A percentile compares a stretch with the other conserved stretches of the same genome.
phyloP scores from a whole-genome alignment of 495 filamentous ascomycete species.

The Aspergillus ostianus region DNA sequence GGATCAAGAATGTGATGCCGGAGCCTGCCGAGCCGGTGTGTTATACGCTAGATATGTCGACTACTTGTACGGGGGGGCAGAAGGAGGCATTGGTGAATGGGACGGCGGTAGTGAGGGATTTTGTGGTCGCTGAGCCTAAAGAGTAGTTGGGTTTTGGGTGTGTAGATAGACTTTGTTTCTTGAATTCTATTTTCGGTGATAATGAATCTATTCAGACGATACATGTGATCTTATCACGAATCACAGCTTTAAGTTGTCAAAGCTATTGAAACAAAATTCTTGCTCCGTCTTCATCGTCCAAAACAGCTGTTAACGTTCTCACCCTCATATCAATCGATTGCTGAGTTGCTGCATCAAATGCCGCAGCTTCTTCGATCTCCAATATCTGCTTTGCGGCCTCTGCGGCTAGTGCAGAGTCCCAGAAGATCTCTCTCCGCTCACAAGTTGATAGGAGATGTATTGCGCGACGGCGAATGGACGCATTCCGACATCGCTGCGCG shows the following conservation, averaged over 20 bases:
- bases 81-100: background rate
- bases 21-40: background rate
- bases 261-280: background rate
- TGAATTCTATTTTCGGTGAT: no score
- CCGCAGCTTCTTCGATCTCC: slow-evolving; percentile 47
- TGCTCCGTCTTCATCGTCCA: slow-evolving; percentile 3
- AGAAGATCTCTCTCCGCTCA: slow-evolving; percentile 52
- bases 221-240: background rate
- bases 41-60: slow-evolving; percentile 2
- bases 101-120: background rate
- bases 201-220: background rate
- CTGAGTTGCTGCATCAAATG: background rate
- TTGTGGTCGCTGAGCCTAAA: background rate
- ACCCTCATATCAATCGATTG: slow-evolving; percentile 12
- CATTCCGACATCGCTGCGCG: slow-evolving; percentile 22
- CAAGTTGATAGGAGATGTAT: slow-evolving; percentile 16
- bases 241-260: background rate
- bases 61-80: background rate
- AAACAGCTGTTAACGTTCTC: background rate
- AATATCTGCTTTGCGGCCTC: slow-evolving; percentile 50
- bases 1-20: background rate
- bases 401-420: slow-evolving; percentile 56
- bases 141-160: background rate
- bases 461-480: slow-evolving; percentile 18
- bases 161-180: background rate